Evolutionary conservation across 768 basidiomycete species (phyloP), one percentile per base, ranked within the genome.

Genomic region (Boletus pseudo-olivaceus): DNA sequence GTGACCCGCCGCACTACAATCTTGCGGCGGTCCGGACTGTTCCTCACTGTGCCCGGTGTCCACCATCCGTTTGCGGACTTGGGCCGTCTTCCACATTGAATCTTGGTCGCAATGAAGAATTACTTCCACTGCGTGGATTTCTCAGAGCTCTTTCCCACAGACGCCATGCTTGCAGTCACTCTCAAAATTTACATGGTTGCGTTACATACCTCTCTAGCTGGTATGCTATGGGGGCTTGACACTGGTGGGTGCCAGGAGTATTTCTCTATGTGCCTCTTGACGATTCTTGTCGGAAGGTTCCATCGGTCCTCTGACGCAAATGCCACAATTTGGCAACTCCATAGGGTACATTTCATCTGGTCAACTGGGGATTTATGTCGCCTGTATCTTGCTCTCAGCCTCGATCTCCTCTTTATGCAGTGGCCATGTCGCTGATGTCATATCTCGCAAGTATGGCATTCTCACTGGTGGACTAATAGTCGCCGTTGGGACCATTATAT

Each of bases 361-460:
- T 8, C 53, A 75, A 39, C 74, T 77, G 29, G 78, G 79, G 26
- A 62, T 79, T 14, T 70, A 77, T 37, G 76, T 79, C 23, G 73
- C 76, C 23, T 70, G 64, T 34, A 75, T 78, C 51, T 70, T 77
- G 8, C 65, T 78, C 20, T 74, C 76, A 0, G 78, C 76, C 14
- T 70, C 73, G 0, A 51, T 76, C 15, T 67, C 75, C 23, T 74
- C 76, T 27, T 27, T 74, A 9, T 64, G 67, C 45, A 73, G 75
- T 43, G 81, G 79, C 10, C 66, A 72, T 27, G 55, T 81, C 42
- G 73, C 78, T 2, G 78, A 81, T 66, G 61, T 65, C 49, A 72
- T 81, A 33, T 78, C 77, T 32, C 73, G 78, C 49, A 80, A 75
- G 35, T 69, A 72, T 53, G 77, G 74, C 0, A 76, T 80, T 38